A percentile compares a stretch with the other conserved stretches of the same genome.
These are phyloP conservation scores for Quercus berberidifolia DNA, from an alignment of 306 rosid species.

Conservation along the genomic window DNA sequence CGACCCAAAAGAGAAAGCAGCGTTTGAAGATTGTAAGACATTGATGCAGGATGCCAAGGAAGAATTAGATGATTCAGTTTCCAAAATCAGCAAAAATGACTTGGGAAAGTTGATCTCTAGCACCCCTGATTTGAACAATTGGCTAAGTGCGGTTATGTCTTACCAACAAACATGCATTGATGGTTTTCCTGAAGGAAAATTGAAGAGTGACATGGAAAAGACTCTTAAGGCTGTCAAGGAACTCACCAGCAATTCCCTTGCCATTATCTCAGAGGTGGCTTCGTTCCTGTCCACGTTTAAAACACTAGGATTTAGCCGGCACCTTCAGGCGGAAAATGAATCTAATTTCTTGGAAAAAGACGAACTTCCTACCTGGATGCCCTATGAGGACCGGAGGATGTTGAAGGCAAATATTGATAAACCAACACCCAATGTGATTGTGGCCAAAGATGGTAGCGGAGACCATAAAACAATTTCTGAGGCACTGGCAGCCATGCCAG, in stretches of 20 bases:
- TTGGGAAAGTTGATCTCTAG: slow-evolving; percentile 10
- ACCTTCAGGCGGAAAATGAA: slow-evolving; percentile 13
- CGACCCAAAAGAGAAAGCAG: slow-evolving; percentile 41
- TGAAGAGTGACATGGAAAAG: slow-evolving; percentile 36
- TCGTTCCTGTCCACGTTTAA: slow-evolving; percentile 31
- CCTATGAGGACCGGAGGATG: slow-evolving; percentile 45
- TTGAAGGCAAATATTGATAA: slow-evolving; percentile 47
- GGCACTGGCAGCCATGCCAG: slow-evolving; percentile 58
- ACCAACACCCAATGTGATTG: slow-evolving; percentile 69
- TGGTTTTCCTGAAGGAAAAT: slow-evolving; percentile 63
- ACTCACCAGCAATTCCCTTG: slow-evolving; percentile 72
- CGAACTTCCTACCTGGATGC: slow-evolving; percentile 63
- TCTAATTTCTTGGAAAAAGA: slow-evolving; percentile 27
- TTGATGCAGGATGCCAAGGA: slow-evolving; percentile 47
- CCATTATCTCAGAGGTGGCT: slow-evolving; percentile 42
- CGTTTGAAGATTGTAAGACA: slow-evolving; percentile 66
- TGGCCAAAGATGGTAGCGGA: slow-evolving; percentile 76
- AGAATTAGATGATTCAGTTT: slow-evolving; percentile 38
- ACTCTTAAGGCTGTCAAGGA: slow-evolving; percentile 37
- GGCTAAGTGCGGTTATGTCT: slow-evolving; percentile 84
- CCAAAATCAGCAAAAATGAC: background rate
- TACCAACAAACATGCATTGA: slow-evolving; percentile 72
- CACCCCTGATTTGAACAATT: slow-evolving; percentile 55
- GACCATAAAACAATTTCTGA: slow-evolving; percentile 59
- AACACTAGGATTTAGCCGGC: slow-evolving; percentile 16